Evolutionary conservation across 2,329 filamentous ascomycete genomes (phyloP).

Genomic region (Arachnomyces sp.): DNA sequence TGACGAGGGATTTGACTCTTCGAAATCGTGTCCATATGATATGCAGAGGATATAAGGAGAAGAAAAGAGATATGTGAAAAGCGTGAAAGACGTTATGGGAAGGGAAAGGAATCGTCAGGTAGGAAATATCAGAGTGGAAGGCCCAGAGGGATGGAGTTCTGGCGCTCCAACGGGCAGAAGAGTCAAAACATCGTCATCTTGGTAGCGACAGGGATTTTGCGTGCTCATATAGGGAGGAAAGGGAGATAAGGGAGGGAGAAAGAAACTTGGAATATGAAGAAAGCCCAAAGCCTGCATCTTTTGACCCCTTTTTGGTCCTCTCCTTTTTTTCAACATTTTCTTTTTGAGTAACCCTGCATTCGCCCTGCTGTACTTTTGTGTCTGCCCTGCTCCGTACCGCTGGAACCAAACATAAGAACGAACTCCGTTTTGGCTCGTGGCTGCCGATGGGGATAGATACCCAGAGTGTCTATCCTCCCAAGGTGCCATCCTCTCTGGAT

Average conservation of each 20-base stretch:
- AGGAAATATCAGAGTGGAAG: background rate
- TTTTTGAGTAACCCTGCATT: slow-evolving; percentile 1
- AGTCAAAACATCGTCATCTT: background rate
- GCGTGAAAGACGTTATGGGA: background rate
- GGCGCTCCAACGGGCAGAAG: background rate
- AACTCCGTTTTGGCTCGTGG: too few relatives aligned
- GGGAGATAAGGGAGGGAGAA: slow-evolving; percentile 7
- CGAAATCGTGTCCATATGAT: too few relatives aligned
- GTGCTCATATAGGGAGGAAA: slow-evolving; percentile 8
- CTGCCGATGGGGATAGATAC: too few relatives aligned
- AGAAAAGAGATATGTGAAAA: too few relatives aligned
- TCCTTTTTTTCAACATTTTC: background rate
- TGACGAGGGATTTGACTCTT: too few relatives aligned
- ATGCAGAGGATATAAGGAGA: too few relatives aligned
- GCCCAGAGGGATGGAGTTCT: background rate
- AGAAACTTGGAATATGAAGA: slow-evolving; percentile 1
- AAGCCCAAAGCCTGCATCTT: background rate
- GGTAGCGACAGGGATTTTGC: background rate
- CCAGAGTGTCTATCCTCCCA: too few relatives aligned
- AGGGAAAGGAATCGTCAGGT: background rate
- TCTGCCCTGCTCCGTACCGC: slow-evolving; percentile 12
- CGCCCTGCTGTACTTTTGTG: too few relatives aligned
- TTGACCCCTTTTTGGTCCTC: slow-evolving; percentile 1
- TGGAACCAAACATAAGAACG: too few relatives aligned
- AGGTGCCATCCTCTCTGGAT: background rate